A percentile compares a stretch with the other conserved stretches of the same genome.
These are phyloP conservation scores for Wilhelminamyces savonicus DNA, from an alignment of 805 yeast species.

Conservation along the genomic window DNA sequence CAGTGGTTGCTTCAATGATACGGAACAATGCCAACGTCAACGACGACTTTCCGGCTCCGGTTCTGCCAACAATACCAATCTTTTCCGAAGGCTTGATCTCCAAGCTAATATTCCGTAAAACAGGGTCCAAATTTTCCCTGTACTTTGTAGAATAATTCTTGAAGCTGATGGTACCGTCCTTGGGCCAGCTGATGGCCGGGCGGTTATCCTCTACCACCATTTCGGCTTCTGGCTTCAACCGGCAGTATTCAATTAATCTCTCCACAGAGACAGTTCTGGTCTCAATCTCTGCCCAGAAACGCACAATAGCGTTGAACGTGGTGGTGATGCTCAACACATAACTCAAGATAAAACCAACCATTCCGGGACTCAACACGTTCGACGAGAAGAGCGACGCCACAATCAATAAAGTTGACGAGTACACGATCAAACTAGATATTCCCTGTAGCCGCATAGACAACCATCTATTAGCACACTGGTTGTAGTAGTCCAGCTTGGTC, in stretches of 20 bases:
- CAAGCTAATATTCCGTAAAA: slow-evolving; percentile 15
- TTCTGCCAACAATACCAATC: slow-evolving; percentile 24
- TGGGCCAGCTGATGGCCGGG: slow-evolving; percentile 15
- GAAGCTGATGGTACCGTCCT: slow-evolving; percentile 15
- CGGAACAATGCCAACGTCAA: slow-evolving; percentile 22
- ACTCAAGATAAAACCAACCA: slow-evolving; percentile 15
- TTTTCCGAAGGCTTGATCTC: slow-evolving; percentile 18
- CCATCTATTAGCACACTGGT: slow-evolving; percentile 19
- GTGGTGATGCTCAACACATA: slow-evolving; percentile 11
- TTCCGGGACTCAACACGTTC: slow-evolving; percentile 7
- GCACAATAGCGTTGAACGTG: slow-evolving; percentile 11
- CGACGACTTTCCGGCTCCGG: slow-evolving; percentile 26
- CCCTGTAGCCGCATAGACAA: slow-evolving; percentile 18
- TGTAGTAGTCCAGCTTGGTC: slow-evolving; percentile 12
- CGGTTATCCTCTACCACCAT: slow-evolving; percentile 6
- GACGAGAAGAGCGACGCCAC: slow-evolving; percentile 7
- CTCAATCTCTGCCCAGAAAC: slow-evolving; percentile 13
- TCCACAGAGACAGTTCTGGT: slow-evolving; percentile 13
- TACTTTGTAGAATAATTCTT: slow-evolving; percentile 18
- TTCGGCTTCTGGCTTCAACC: slow-evolving; percentile 11
- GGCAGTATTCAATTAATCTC: slow-evolving; percentile 13
- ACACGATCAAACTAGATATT: slow-evolving; percentile 13
- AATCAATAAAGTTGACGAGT: slow-evolving; percentile 13
- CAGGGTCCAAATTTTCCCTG: slow-evolving; percentile 19
- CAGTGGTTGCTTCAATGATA: slow-evolving; percentile 19